phyloP scores from a whole-genome alignment of 192 early-diverging fungal species.

The Umbelopsis isabellina region DNA sequence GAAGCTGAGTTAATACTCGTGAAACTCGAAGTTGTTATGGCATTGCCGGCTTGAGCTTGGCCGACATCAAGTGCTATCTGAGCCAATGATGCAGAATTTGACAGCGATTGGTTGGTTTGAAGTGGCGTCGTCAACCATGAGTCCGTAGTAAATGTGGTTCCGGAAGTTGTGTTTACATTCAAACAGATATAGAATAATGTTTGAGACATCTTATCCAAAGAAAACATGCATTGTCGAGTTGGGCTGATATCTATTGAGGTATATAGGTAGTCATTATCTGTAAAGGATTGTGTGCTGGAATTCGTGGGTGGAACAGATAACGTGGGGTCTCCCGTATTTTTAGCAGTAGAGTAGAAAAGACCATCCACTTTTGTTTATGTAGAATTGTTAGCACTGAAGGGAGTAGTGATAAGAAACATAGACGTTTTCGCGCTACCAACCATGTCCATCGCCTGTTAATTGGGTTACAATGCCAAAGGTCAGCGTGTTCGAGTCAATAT shows the following conservation, averaged over 20 bases:
- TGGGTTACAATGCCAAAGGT: constrained; percentile 1
- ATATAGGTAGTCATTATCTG: neutral
- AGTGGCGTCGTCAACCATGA: neutral
- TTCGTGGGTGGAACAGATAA: neutral
- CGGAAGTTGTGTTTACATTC: neutral
- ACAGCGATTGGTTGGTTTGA: neutral
- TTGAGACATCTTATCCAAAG: neutral
- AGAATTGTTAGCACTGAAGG: neutral
- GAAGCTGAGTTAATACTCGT: no score
- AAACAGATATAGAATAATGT: neutral
- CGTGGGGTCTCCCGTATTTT: neutral
- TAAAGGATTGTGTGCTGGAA: neutral
- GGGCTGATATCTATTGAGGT: neutral
- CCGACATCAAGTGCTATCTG: no score
- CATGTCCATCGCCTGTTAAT: neutral
- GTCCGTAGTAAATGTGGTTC: neutral
- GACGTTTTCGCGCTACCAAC: neutral
- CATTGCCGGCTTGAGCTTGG: no score
- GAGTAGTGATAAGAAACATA: neutral
- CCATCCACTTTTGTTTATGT: neutral
- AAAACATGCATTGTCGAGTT: neutral
- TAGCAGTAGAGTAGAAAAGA: neutral
- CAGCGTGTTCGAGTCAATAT: neutral
- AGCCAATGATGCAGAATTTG: neutral
- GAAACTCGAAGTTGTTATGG: no score